A percentile compares a stretch with the other conserved stretches of the same genome.
Conservation (phyloP, 257 asterid genomes). For the Plantago elongata region DNA sequence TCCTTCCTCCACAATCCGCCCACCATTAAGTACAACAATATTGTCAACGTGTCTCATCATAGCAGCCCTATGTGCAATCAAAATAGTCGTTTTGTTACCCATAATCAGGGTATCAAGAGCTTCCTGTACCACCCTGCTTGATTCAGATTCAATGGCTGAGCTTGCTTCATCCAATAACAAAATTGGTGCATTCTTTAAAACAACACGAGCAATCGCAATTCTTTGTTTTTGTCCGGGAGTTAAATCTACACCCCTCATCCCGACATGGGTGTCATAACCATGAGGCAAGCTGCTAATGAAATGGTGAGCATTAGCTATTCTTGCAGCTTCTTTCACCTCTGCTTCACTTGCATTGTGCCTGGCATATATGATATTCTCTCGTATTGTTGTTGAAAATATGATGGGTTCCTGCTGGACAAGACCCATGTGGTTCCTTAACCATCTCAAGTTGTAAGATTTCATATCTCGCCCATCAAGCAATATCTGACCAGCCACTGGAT, state of each 20-base stretch:
- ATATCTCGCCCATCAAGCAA: slow-evolving; percentile 87
- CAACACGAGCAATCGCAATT: slow-evolving; percentile 89
- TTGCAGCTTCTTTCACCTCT: slow-evolving; percentile 98
- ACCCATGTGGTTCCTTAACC: slow-evolving; percentile 98
- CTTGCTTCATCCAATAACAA: slow-evolving; percentile 94
- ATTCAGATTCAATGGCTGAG: slow-evolving; percentile 93
- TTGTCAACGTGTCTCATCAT: slow-evolving; percentile 99
- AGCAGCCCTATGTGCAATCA: slow-evolving; percentile 97
- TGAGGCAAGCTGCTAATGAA: slow-evolving; percentile 98
- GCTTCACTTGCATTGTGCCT: slow-evolving; percentile 99
- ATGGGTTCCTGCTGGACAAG: slow-evolving; percentile 98
- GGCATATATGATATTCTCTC: slow-evolving; percentile 93
- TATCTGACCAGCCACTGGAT: slow-evolving; percentile 92
- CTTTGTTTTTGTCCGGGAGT: slow-evolving; percentile 99
- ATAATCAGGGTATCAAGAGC: slow-evolving; percentile 91
- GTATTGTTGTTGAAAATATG: slow-evolving; percentile 86
- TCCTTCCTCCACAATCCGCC: slow-evolving; percentile 95
- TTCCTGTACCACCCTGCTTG: slow-evolving; percentile 94
- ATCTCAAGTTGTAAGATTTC: slow-evolving; percentile 82
- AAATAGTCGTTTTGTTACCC: slow-evolving; percentile 95
- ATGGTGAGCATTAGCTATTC: slow-evolving; percentile 99
- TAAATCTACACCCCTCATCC: slow-evolving; percentile 99
- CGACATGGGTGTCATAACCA: slow-evolving; percentile 98
- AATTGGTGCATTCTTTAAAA: slow-evolving; percentile 91
- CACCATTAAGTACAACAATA: slow-evolving; percentile 94